phyloP scores from a whole-genome alignment of 352 stramenopile genomes.

The Sclerospora graminicola region DNA sequence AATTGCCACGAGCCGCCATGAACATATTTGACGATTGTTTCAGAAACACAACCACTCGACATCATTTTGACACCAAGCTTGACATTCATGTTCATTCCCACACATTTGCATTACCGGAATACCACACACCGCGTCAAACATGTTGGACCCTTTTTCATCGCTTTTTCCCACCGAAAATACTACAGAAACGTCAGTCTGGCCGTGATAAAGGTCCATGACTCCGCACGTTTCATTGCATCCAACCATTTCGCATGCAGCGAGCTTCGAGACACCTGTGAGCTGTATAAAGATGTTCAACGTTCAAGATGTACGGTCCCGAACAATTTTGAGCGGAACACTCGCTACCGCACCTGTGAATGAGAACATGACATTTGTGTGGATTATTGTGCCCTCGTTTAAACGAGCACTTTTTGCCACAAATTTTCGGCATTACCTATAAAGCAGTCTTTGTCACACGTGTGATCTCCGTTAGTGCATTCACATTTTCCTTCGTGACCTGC shows the following conservation, averaged over 20 bases:
- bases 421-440: slow-evolving; percentile 32
- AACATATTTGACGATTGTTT: no score
- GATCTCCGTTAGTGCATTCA: slow-evolving; percentile 49
- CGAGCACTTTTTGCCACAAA: slow-evolving; percentile 35
- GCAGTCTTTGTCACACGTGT: slow-evolving; percentile 50
- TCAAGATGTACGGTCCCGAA: no score
- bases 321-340: no score
- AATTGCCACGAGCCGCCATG: no score
- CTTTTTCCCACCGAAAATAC: slow-evolving; percentile 39
- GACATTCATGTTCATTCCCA: slow-evolving; percentile 37
- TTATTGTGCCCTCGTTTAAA: slow-evolving; percentile 29
- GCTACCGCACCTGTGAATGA: slow-evolving; percentile 47
- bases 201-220: slow-evolving; percentile 55
- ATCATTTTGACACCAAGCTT: slow-evolving; percentile 36
- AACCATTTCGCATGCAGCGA: slow-evolving; percentile 43
- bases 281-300: slow-evolving; percentile 32
- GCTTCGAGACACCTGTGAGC: slow-evolving; percentile 55
- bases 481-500: slow-evolving; percentile 57
- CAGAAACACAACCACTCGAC: no score
- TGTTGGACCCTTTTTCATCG: slow-evolving; percentile 19
- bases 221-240: slow-evolving; percentile 43
- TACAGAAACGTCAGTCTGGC: slow-evolving; percentile 29
- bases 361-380: slow-evolving; percentile 44
- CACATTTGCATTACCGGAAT: slow-evolving; percentile 56
- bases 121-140: slow-evolving; percentile 31